A percentile compares a stretch with the other conserved stretches of the same genome.
Conservation (phyloP, 371 early-diverging fungal species). For the Mortierella sp. region DNA sequence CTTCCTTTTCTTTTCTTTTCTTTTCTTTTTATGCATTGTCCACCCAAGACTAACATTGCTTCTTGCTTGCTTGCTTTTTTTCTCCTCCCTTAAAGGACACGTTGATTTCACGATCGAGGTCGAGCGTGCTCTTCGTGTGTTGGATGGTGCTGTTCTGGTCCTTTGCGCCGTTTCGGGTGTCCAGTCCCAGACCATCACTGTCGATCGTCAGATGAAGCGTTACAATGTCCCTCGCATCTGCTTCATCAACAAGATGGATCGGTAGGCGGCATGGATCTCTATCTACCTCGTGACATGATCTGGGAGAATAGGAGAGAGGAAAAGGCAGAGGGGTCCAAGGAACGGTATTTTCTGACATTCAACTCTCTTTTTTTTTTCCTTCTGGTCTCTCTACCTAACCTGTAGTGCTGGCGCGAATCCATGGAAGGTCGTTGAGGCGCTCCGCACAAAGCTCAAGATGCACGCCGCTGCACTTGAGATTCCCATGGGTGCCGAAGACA, state of each 20-base stretch:
- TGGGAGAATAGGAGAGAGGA: background rate
- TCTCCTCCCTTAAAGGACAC: conserved; percentile 81
- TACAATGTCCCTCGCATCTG: conserved; percentile 89
- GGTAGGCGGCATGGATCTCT: conserved; percentile 37
- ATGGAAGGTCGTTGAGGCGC: conserved; percentile 89
- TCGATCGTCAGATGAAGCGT: conserved; percentile 94
- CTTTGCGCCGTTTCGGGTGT: conserved; percentile 90
- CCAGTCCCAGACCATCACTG: conserved; percentile 95
- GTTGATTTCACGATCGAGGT: conserved; percentile 95
- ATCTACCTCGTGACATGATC: background rate
- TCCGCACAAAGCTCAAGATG: conserved; percentile 88
- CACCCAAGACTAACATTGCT: background rate
- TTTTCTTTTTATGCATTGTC: background rate
- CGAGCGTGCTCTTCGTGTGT: conserved; percentile 89
- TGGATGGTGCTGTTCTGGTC: conserved; percentile 91
- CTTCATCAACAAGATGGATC: conserved; percentile 94
- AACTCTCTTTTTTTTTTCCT: background rate
- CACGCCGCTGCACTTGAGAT: conserved; percentile 94
- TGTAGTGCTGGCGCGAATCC: conserved; percentile 93
- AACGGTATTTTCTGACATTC: background rate
- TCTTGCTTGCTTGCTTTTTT: background rate
- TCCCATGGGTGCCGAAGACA: conserved; percentile 93
- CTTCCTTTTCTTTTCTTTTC: background rate
- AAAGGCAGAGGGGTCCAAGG: too few relatives aligned
- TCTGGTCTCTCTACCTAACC: background rate